Evolutionary conservation across 2,329 filamentous ascomycete genomes (phyloP), one percentile per base, ranked within the genome.

Genomic region (Dactylellina parvicollis): DNA sequence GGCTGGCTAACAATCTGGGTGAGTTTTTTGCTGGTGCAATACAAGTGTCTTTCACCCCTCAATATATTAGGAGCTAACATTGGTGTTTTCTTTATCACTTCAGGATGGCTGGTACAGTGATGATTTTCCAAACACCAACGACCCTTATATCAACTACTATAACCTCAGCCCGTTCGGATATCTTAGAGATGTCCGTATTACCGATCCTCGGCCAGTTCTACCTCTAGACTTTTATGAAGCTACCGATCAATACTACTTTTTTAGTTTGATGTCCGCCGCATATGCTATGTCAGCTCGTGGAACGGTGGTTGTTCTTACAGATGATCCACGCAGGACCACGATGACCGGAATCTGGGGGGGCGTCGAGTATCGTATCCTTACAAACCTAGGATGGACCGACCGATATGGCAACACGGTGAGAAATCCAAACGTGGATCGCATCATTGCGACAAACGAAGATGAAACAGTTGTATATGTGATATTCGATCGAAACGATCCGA

Each of bases 1-100:
- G 56, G 59, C 8, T 62, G 59, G 59, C 22, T 42, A 62, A 62
- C 20, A 4, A 62, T 62, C 28, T 62, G 59, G 59, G 59, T 62
- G 54, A 20, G 38, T 3, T 8, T 42, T 54, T 2, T 24, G 4
- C 5, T 32, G 12, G 30, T 32, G 12, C 30, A 32, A 5, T 32
- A 12, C 20, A n/a, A 42, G 7, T 56, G 5, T 12, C 32, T 28
- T 14, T 38, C 5, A 26, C 9, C 16, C 9, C 18, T 12, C 18
- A 7, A 26, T 8, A 8, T 16, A 7, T 4, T 36, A 36, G 9
- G 8, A 10, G n/a, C 49, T 38, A 12, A 36, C 30, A 1, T 4
- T 22, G 10, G 1, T 5, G 12, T 24, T 20, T 26, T 4, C n/a
- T 34, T 36, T 24, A 3, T 34, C 24, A 42, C 22, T 59, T 4